Conservation (phyloP, 495 filamentous ascomycete species). For the Aspergillus conjunctus region DNA sequence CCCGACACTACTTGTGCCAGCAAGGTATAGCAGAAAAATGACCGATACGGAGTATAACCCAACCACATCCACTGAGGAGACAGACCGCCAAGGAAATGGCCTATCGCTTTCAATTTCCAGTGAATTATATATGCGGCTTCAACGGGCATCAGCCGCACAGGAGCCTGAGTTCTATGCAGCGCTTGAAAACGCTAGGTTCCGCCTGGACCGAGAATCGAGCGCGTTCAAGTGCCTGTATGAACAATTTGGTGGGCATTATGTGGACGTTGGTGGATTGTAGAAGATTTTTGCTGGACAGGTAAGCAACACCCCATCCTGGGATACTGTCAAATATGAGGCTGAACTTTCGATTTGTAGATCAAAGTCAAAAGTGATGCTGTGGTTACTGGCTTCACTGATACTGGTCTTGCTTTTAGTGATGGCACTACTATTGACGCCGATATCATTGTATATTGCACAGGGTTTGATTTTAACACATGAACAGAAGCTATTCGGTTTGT, state of each 20-base stretch:
- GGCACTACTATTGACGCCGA: conserved; percentile 35
- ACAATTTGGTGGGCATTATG: conserved; percentile 39
- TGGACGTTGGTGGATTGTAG: conserved; percentile 37
- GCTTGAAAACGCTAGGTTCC: conserved; percentile 37
- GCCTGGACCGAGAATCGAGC: conserved; percentile 32
- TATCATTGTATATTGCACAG: conserved; percentile 40
- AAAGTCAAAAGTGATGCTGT: conserved; percentile 28
- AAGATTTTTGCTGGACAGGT: conserved; percentile 22
- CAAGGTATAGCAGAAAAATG: background rate
- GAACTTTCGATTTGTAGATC: conserved; percentile 24
- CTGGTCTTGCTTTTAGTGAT: conserved; percentile 32
- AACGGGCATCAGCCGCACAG: conserved; percentile 1
- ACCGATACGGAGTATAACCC: background rate
- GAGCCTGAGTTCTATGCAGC: conserved; percentile 30
- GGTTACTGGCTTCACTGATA: background rate
- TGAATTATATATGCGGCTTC: background rate
- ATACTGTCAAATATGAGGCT: background rate
- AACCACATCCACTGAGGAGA: background rate
- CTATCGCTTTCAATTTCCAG: background rate
- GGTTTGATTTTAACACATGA: conserved; percentile 34
- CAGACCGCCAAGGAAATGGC: background rate
- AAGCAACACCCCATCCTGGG: background rate
- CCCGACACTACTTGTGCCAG: conserved; percentile 32
- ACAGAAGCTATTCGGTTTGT: conserved; percentile 28
- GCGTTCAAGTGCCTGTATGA: conserved; percentile 30